A percentile compares a stretch with the other conserved stretches of the same genome.
Conservation (phyloP, 768 basidiomycete species). For the Mycena rosella region DNA sequence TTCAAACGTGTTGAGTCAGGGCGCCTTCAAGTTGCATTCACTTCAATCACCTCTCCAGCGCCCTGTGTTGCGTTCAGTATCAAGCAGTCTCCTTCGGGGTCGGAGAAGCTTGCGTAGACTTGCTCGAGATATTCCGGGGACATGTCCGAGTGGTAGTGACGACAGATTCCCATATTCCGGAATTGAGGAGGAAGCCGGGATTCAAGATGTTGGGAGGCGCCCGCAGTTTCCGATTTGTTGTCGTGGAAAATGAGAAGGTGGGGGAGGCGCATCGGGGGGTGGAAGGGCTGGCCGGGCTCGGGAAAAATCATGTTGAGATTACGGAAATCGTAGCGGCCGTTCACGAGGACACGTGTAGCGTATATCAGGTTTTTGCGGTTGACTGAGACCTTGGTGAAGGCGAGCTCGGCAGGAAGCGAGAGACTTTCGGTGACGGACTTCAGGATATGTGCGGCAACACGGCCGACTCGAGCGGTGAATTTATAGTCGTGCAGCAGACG, state of each 20-base stretch:
- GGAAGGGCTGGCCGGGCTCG: not conserved
- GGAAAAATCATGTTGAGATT: conserved; percentile 9
- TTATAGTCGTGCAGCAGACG: not conserved
- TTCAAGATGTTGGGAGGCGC: not conserved
- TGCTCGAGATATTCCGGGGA: conserved; percentile 19
- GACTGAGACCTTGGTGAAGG: not conserved
- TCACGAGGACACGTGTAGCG: conserved; percentile 1
- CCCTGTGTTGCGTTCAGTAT: conserved; percentile 13
- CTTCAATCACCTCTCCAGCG: not conserved
- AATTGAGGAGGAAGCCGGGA: not conserved
- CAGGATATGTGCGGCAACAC: conserved; percentile 4
- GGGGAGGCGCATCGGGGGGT: conserved; percentile 11
- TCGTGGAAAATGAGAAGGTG: conserved; percentile 1
- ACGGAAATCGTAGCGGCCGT: not conserved
- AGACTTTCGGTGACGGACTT: not conserved
- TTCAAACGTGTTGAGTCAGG: too few species aligned
- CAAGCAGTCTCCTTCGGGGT: not conserved
- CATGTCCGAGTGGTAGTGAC: conserved; percentile 16
- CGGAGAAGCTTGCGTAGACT: conserved; percentile 8
- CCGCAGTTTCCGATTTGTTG: not conserved
- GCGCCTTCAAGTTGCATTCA: too few species aligned
- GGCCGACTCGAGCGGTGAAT: not conserved
- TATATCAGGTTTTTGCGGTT: conserved; percentile 13
- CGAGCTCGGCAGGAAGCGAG: not conserved
- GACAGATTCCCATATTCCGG: conserved; percentile 1